phyloP scores from a whole-genome alignment of 495 filamentous ascomycete genomes.

The Bacidia rubella region DNA sequence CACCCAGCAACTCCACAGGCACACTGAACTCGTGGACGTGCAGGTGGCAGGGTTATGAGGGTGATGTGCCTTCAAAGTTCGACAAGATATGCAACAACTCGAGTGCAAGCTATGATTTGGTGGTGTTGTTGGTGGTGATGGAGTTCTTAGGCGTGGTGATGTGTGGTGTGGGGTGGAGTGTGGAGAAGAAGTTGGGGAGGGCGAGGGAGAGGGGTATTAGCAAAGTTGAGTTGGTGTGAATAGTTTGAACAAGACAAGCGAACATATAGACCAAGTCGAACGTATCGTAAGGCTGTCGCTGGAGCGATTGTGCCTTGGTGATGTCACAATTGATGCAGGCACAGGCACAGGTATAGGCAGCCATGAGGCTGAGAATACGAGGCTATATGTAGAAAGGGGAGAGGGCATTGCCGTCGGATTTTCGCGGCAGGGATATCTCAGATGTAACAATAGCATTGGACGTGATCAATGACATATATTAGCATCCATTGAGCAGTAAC shows the following conservation, averaged over 20 bases:
- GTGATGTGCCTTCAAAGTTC: slow-evolving; percentile 26
- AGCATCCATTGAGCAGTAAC: too few species aligned
- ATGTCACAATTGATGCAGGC: background rate
- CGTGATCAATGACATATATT: too few species aligned
- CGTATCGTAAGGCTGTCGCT: background rate
- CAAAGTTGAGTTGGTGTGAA: slow-evolving; percentile 14
- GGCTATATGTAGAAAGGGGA: too few species aligned
- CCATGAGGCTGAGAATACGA: background rate
- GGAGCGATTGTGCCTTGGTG: background rate
- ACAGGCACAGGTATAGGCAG: background rate
- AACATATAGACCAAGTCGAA: background rate
- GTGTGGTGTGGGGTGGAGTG: slow-evolving; percentile 28
- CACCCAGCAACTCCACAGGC: slow-evolving; percentile 26
- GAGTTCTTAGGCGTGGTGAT: slow-evolving; percentile 31
- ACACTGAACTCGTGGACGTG: slow-evolving; percentile 41
- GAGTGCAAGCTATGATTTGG: slow-evolving; percentile 28
- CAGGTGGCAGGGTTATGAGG: slow-evolving; percentile 29
- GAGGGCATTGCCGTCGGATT: too few species aligned
- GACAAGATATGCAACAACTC: slow-evolving; percentile 30
- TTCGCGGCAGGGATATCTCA: too few species aligned
- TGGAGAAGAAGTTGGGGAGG: slow-evolving; percentile 27
- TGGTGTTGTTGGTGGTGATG: slow-evolving; percentile 31
- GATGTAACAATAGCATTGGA: too few species aligned
- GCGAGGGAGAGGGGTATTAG: slow-evolving; percentile 17
- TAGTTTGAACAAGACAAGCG: background rate